Evolutionary conservation across 73 alveolate species (phyloP).

Genomic region (Paramecium pentaurelia): DNA sequence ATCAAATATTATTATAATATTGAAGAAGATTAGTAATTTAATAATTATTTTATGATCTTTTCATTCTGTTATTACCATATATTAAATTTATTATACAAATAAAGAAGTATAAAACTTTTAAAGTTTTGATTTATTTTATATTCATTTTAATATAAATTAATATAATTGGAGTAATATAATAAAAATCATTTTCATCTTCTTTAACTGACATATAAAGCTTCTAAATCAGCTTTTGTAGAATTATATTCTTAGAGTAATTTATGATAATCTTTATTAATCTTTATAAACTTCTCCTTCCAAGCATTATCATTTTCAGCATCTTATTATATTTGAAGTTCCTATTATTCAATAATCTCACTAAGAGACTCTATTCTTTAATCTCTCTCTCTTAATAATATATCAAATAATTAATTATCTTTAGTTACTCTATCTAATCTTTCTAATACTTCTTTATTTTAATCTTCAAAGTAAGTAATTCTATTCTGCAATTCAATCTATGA

Average conservation of each 20-base stretch:
- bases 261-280: neutral
- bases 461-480: neutral
- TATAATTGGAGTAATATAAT: neutral
- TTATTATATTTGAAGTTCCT: neutral
- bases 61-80: neutral
- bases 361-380: neutral
- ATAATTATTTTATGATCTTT: neutral
- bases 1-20: neutral
- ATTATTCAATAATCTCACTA: neutral
- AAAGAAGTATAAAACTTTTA: neutral
- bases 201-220: neutral
- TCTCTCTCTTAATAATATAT: neutral
- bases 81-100: no score
- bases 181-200: neutral
- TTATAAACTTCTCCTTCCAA: neutral
- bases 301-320: neutral
- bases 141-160: no score
- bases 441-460: neutral
- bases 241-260: neutral
- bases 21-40: neutral
- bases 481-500: neutral
- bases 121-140: neutral
- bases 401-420: neutral
- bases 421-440: neutral
- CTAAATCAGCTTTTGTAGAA: neutral